Percentiles rank a stretch among this genome's conserved stretches.
Conservation (phyloP, 148 eudicot species). For the Limonium bicolor region DNA sequence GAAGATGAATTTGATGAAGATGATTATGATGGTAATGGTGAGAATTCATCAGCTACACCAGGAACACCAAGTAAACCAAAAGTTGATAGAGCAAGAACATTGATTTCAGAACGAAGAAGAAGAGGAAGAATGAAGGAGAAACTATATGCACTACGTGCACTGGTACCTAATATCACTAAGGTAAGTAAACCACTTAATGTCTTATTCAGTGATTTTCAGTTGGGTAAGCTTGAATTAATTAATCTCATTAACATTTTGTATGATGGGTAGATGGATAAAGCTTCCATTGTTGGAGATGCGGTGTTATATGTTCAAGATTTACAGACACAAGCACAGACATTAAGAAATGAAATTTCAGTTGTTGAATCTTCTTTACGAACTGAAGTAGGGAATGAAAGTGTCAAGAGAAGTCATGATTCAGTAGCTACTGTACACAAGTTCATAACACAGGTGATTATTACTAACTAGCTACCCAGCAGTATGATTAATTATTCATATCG, state of each 20-base stretch:
- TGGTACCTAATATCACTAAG: conserved; percentile 93
- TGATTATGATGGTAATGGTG: neutral
- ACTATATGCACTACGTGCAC: conserved; percentile 70
- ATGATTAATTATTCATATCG: no score
- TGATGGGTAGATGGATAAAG: conserved; percentile 77
- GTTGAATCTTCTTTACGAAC: conserved; percentile 41
- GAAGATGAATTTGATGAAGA: neutral
- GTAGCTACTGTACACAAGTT: conserved; percentile 21
- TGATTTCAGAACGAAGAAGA: conserved; percentile 65
- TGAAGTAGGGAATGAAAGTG: no score
- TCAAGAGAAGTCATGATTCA: conserved; percentile 12
- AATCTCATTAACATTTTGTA: no score
- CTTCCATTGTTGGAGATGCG: conserved; percentile 94
- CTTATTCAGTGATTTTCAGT: no score
- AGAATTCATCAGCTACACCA: neutral
- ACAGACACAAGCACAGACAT: conserved; percentile 49
- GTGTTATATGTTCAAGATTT: conserved; percentile 57
- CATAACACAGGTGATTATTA: conserved; percentile 37
- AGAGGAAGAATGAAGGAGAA: conserved; percentile 91
- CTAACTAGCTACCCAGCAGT: neutral
- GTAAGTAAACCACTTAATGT: no score
- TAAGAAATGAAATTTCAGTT: conserved; percentile 36
- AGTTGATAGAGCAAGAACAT: conserved; percentile 56
- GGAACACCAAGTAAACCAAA: conserved; percentile 9
- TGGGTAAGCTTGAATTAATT: no score